phyloP scores from a whole-genome alignment of 371 early-diverging fungal species.

The Rhizomucor pusillus region DNA sequence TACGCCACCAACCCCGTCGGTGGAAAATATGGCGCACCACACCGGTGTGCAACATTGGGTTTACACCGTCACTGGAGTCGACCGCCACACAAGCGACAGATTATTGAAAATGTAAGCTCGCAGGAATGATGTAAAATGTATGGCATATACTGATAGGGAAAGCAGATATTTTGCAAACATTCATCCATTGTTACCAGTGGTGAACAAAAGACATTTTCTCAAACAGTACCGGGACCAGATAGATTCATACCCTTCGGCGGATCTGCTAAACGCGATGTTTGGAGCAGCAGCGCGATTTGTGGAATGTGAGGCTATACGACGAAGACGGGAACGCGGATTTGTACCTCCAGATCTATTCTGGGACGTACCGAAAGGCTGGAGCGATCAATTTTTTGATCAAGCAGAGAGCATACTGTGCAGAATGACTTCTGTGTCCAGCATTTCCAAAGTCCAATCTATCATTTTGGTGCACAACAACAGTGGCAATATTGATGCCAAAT shows the following conservation, averaged over 20 bases:
- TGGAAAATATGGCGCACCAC: constrained; percentile 3
- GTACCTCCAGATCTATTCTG: constrained; percentile 30
- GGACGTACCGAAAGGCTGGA: constrained; percentile 42
- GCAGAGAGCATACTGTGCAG: constrained; percentile 21
- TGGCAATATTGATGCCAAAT: constrained; percentile 40
- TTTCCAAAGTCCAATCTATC: constrained; percentile 42
- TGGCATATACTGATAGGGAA: too few relatives aligned
- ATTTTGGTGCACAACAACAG: constrained; percentile 41
- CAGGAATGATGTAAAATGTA: background rate
- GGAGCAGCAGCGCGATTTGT: constrained; percentile 50
- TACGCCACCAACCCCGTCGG: background rate
- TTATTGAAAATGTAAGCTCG: constrained; percentile 36
- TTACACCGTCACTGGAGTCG: constrained; percentile 35
- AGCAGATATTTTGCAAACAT: constrained; percentile 44
- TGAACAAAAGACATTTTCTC: constrained; percentile 40
- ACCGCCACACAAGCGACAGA: constrained; percentile 39
- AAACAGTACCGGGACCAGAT: constrained; percentile 41
- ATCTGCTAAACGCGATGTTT: constrained; percentile 47
- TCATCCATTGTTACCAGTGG: constrained; percentile 44
- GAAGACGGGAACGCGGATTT: constrained; percentile 5
- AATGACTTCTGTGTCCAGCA: constrained; percentile 20
- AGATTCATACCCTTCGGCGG: constrained; percentile 40
- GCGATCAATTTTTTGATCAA: constrained; percentile 42
- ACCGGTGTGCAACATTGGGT: constrained; percentile 35
- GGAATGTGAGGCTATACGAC: constrained; percentile 27